Evolutionary conservation across 2,329 filamentous ascomycete genomes (phyloP).

Genomic region (Xylariaceae sp.): DNA sequence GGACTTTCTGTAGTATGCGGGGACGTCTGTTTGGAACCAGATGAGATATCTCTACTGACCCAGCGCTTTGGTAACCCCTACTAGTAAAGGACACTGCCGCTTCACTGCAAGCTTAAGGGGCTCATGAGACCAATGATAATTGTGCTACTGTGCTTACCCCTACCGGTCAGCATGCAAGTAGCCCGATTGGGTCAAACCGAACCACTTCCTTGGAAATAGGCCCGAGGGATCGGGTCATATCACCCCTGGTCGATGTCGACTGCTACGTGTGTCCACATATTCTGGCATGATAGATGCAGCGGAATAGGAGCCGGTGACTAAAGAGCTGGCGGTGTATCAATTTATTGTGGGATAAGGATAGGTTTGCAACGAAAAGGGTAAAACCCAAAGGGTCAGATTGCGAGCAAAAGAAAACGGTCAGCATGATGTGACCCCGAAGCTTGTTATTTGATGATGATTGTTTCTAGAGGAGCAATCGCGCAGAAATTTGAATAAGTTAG

Average conservation of each 20-base stretch:
- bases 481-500: no score
- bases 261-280: neutral
- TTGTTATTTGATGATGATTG: no score
- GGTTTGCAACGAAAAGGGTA: neutral
- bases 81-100: neutral
- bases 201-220: no score
- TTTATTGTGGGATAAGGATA: neutral
- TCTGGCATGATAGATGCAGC: neutral
- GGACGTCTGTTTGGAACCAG: constrained; percentile 4
- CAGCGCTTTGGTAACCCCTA: constrained; percentile 9
- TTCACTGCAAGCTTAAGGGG: no score
- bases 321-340: neutral
- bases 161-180: no score
- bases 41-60: constrained; percentile 1
- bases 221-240: neutral
- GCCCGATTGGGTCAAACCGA: no score
- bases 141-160: no score
- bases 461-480: no score
- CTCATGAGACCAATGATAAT: no score
- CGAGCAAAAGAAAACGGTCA: no score
- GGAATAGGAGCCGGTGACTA: constrained; percentile 7
- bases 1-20: constrained; percentile 3
- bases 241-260: neutral
- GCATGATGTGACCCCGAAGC: no score
- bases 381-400: no score